Evolutionary conservation across 139 green algal genomes (phyloP), one percentile per base, ranked within the genome.

Genomic region (Eudorina sp.): DNA sequence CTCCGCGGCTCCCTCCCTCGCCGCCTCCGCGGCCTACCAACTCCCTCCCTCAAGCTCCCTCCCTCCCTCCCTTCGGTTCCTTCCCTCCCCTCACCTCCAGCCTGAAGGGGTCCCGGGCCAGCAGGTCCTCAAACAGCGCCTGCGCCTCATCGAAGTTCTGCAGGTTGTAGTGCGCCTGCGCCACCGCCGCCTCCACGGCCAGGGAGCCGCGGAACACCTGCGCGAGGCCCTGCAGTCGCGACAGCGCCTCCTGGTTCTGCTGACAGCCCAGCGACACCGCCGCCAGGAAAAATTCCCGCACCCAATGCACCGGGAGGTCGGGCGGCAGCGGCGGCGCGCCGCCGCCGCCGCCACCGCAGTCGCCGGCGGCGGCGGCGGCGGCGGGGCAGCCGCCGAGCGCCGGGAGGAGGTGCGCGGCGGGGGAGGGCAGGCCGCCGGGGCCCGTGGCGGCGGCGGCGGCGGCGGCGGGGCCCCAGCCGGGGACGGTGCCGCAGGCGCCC

Each of bases 131-230:
- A 90, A 96, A 99, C 80, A 98, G 90, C 55, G 91, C 90, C 90
- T 98, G 94, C 1, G 97, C 96, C 80, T 96, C 92, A 41, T 99
- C 96, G 91, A 97, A 98, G 84, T 98, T 97, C 83, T 97, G 92
- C 75, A 96, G 91, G 85, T 96, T 96, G 96, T 99, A 99, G 90
- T 99, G 96, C 51, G 95, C 98, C 58, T 93, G 90, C 6, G 97
- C 98, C 51, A 96, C 95, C 16, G 92, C 80, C 0, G 77, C 87
- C 34, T 96, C 87, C n/a, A 99, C 85, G 64, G 92, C 94, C 21
- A 95, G 90, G 18, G 90, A 96, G 13, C 90, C 64, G 6, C 95
- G 96, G 60, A 99, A 98, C 31, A 94, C 29, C 51, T 93, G 88
- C 36, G 88, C 88, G 41, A 95, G 87, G 0, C 92, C 86, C 84